These are phyloP conservation scores for Colletotrichum plurivorum DNA, from an alignment of 2,329 filamentous ascomycete species.

Conservation along the genomic window DNA sequence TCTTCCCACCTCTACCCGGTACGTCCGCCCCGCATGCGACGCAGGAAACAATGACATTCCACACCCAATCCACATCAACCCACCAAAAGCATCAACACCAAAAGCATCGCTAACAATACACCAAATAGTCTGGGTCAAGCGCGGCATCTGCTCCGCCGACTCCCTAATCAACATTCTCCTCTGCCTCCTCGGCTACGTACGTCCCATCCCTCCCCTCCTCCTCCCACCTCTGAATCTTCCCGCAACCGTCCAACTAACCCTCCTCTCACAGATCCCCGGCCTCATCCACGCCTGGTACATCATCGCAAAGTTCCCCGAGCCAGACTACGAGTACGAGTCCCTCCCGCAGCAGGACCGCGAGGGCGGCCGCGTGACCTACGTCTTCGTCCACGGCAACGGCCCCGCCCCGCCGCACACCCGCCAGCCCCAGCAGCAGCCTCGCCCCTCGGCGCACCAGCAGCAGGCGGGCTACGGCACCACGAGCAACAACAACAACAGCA, in stretches of 20 bases:
- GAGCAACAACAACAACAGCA: conserved; percentile 42
- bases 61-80: not conserved
- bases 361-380: conserved; percentile 78
- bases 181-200: conserved; percentile 78
- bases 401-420: conserved; percentile 45
- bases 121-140: conserved; percentile 90
- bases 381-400: conserved; percentile 73
- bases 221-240: too few species aligned
- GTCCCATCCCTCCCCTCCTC: conserved; percentile 50
- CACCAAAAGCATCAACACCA: not conserved
- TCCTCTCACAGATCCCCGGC: conserved; percentile 75
- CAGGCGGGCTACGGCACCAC: conserved; percentile 59
- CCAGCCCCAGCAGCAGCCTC: conserved; percentile 49
- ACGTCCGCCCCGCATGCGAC: conserved; percentile 49
- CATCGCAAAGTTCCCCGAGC: conserved; percentile 89
- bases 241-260: too few species aligned
- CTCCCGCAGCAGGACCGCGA: conserved; percentile 68
- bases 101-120: conserved; percentile 48
- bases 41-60: not conserved
- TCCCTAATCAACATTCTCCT: conserved; percentile 96
- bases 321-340: conserved; percentile 78
- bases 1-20: conserved; percentile 78
- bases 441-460: conserved; percentile 49
- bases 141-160: conserved; percentile 92
- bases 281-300: conserved; percentile 98